These are phyloP conservation scores for Syzygium grande DNA, from an alignment of 345 rosid species.

Conservation along the genomic window DNA sequence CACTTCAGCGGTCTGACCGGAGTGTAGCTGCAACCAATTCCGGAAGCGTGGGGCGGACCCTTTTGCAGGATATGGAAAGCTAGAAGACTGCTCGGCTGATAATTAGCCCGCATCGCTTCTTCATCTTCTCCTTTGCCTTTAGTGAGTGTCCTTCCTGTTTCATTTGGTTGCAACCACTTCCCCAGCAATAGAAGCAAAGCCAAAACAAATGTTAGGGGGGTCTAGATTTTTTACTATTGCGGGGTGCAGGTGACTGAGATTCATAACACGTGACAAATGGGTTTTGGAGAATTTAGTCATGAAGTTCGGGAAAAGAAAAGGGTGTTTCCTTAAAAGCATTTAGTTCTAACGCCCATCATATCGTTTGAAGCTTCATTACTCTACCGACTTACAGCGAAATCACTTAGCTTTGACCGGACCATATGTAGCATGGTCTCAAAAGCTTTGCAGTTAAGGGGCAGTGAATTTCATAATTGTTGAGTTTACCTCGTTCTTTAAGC, in stretches of 20 bases:
- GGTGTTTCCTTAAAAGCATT: too few species aligned
- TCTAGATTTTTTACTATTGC: neutral
- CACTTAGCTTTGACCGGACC: neutral
- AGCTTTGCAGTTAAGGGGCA: neutral
- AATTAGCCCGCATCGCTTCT: neutral
- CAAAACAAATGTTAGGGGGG: neutral
- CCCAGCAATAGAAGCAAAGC: neutral
- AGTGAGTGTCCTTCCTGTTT: neutral
- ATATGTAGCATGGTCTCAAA: neutral
- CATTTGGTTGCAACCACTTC: neutral
- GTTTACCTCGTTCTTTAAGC: fast-evolving
- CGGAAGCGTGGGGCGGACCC: neutral
- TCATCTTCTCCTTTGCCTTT: neutral
- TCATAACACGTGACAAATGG: neutral
- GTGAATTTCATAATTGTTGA: neutral
- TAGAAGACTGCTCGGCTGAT: neutral
- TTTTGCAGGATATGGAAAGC: neutral
- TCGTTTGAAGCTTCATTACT: neutral
- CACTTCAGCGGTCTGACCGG: too few species aligned
- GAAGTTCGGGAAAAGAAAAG: neutral
- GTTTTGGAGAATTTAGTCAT: too few species aligned
- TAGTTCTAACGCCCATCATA: neutral
- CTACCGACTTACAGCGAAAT: neutral
- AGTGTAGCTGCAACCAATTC: neutral
- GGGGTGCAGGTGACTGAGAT: neutral